Base-by-base conservation (phyloP, 2,329 filamentous ascomycete genomes). In the Pezicula carpinea region DNA sequence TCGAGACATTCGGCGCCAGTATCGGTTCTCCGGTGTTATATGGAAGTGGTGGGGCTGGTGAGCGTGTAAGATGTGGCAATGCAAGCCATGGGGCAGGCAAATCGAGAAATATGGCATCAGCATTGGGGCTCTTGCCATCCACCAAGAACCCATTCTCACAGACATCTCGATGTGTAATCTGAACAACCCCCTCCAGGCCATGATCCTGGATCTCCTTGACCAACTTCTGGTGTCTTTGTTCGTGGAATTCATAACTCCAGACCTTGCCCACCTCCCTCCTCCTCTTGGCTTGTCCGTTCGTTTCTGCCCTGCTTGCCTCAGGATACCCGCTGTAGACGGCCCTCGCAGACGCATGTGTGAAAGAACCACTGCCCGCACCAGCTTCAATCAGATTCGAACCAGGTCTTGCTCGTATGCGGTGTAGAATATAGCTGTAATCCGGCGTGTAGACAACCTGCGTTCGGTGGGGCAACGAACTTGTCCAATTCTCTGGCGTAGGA, bases 401-500 rank as follows among this genome's bases (percentile, higher is more conserved):
- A 0, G 88, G 88, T 17, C 85, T 72, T 5, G 85, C 87, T 26
- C 85, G 78, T 58, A 93, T 77, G 29, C 87, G 76, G 59, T 91
- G 86, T 10, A 93, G 71, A 41, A 93, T 81, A 62, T 90, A 93
- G 69, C 87, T 91, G 68, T 90, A 91, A 64, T 93, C 88, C 14
- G 87, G 87, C 0, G 86, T 91, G 64, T 93, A 93, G 44, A 93
- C 88, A 32, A 93, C 88, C 62, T 93, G 88, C 0, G 88, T 93
- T 51, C 88, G 76, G 63, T 93, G 88, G 1, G 88, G 88, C 40
- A 93, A 68, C 48, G 85, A 88, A 46, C 79, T 78, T 0, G 88
- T 93, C 88, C 88, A 93, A 18, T 87, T 75, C 65, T 93, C 88
- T 4, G 88, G 87, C 0, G 87, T 90, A 0, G 88, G 88, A 11